These are phyloP conservation scores for Schizopora paradoxa DNA, from an alignment of 1,284 basidiomycete species.

Conservation along the genomic window DNA sequence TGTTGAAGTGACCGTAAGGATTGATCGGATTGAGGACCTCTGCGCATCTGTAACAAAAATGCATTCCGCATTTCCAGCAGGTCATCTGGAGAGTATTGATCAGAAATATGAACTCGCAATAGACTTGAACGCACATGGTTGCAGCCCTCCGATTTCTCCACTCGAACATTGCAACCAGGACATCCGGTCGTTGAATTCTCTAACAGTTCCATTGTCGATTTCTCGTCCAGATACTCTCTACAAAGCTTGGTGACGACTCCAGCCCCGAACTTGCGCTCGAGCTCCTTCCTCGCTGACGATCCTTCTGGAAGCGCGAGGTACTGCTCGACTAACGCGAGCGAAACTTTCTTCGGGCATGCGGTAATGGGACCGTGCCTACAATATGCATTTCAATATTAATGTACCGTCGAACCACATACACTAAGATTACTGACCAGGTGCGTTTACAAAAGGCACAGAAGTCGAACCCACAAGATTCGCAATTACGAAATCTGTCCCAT, in stretches of 20 bases:
- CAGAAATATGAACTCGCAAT: neutral
- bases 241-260: slow-evolving; percentile 52
- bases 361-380: slow-evolving; percentile 69
- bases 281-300: slow-evolving; percentile 38
- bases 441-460: slow-evolving; percentile 73
- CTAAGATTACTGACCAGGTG: slow-evolving; percentile 49
- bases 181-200: slow-evolving; percentile 58
- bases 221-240: slow-evolving; percentile 56
- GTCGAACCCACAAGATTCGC: slow-evolving; percentile 57
- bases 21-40: slow-evolving; percentile 40
- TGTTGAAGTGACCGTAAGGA: slow-evolving; percentile 70
- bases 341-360: slow-evolving; percentile 56
- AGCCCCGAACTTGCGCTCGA: slow-evolving; percentile 63
- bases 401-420: slow-evolving; percentile 3
- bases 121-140: slow-evolving; percentile 54
- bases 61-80: slow-evolving; percentile 58
- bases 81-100: slow-evolving; percentile 50
- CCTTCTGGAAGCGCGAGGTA: slow-evolving; percentile 52
- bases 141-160: slow-evolving; percentile 74
- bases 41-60: slow-evolving; percentile 79
- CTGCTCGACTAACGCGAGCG: slow-evolving; percentile 53
- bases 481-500: slow-evolving; percentile 66
- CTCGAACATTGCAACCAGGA: slow-evolving; percentile 59
- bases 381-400: neutral
- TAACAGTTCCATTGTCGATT: slow-evolving; percentile 61